Percentiles rank a stretch among this genome's conserved stretches.
Evolutionary conservation across 108 stramenopile species (phyloP).

Genomic region (Skeletonema tropicum): DNA sequence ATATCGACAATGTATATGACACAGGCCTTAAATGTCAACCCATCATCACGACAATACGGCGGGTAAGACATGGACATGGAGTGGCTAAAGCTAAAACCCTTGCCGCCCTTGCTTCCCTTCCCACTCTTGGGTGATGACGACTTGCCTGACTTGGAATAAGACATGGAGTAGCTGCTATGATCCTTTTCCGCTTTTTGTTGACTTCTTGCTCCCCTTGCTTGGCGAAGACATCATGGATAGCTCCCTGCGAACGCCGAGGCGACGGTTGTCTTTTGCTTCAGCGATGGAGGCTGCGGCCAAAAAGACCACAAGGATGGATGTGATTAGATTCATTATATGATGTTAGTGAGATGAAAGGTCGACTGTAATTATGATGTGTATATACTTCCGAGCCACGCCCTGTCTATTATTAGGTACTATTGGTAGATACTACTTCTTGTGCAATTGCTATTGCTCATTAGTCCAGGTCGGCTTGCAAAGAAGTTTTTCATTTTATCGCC

Average conservation of each 20-base stretch:
- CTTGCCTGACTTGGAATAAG: neutral
- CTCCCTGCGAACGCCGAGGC: too few species aligned
- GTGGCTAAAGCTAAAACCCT: neutral
- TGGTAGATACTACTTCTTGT: too few species aligned
- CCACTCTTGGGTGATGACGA: too few species aligned
- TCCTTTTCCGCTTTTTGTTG: neutral
- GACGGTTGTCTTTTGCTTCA: neutral
- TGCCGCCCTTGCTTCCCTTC: neutral
- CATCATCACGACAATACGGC: neutral
- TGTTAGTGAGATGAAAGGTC: too few species aligned
- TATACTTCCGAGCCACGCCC: too few species aligned
- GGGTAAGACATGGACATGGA: too few species aligned
- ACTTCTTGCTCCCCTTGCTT: too few species aligned
- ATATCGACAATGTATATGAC: neutral
- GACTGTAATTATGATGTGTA: too few species aligned
- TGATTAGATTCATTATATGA: neutral
- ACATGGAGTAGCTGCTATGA: neutral
- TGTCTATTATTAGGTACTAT: too few species aligned
- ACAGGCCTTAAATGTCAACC: neutral
- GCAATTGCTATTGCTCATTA: too few species aligned
- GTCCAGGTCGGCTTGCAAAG: too few species aligned
- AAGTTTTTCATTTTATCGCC: too few species aligned
- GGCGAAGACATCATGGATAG: neutral
- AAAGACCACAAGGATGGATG: neutral
- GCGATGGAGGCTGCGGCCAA: neutral